These are phyloP conservation scores for Thraustochytrium sp. DNA, from an alignment of 352 stramenopile species.

Conservation along the genomic window DNA sequence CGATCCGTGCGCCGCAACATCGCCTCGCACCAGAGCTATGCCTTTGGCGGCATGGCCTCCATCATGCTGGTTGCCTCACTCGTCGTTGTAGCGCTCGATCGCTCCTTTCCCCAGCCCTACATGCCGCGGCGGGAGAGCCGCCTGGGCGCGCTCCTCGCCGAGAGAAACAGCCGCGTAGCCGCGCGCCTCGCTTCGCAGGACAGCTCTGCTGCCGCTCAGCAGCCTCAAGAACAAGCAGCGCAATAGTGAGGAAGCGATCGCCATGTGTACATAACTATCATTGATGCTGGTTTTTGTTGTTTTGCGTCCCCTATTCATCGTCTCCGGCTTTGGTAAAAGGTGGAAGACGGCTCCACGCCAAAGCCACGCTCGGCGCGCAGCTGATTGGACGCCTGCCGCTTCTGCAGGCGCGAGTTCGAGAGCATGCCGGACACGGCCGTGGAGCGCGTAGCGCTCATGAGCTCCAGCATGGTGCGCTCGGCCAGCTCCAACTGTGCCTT, in stretches of 20 bases:
- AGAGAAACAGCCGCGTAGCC: no score
- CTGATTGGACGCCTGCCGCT: not conserved
- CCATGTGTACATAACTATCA: not conserved
- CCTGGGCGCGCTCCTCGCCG: no score
- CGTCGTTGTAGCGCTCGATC: not conserved
- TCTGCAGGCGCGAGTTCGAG: conserved; percentile 19
- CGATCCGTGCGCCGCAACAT: not conserved
- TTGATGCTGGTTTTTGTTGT: not conserved
- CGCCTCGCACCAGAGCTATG: not conserved
- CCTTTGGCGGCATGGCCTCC: not conserved
- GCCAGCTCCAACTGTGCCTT: conserved; percentile 4
- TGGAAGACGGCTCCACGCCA: conserved; percentile 21
- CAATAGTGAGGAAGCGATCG: no score
- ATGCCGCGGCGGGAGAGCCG: no score
- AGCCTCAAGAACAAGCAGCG: no score
- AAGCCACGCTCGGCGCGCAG: conserved; percentile 8
- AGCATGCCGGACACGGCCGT: conserved; percentile 18
- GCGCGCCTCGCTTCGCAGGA: no score
- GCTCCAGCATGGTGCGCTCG: conserved; percentile 27
- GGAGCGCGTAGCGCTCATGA: not conserved
- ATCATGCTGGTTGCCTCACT: not conserved
- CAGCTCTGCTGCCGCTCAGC: no score
- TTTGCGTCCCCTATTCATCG: not conserved
- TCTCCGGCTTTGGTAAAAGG: conserved; percentile 21
- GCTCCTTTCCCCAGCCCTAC: not conserved